A percentile compares a stretch with the other conserved stretches of the same genome.
These are phyloP conservation scores for Triticum monococcum DNA, from an alignment of 176 grass and related monocot genomes.

Conservation along the genomic window DNA sequence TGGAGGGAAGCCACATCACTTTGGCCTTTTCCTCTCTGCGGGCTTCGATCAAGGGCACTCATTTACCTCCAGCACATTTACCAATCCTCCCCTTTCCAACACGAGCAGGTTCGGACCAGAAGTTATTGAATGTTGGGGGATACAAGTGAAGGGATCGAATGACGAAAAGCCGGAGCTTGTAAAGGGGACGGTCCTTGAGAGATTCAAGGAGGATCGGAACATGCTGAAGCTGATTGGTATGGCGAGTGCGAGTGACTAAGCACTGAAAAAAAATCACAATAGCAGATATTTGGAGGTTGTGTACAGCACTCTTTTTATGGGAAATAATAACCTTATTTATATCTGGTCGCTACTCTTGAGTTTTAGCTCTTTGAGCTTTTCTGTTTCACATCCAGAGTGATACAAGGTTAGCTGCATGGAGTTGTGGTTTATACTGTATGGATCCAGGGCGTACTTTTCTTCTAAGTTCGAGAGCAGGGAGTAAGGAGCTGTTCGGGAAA, in stretches of 20 bases:
- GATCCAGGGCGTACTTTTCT: neutral
- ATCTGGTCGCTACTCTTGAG: neutral
- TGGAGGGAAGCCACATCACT: slow-evolving; percentile 80
- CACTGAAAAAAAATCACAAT: neutral
- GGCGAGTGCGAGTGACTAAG: slow-evolving; percentile 74
- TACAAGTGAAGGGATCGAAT: slow-evolving; percentile 47
- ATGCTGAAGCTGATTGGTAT: slow-evolving; percentile 96
- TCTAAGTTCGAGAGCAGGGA: neutral
- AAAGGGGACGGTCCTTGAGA: slow-evolving; percentile 88
- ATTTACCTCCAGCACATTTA: slow-evolving; percentile 79
- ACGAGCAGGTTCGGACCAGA: slow-evolving; percentile 63
- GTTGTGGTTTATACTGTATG: neutral
- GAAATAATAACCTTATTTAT: neutral
- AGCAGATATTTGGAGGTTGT: neutral
- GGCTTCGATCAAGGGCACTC: slow-evolving; percentile 93
- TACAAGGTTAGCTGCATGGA: neutral
- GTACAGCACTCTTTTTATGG: slow-evolving; percentile 9
- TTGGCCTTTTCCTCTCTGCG: slow-evolving; percentile 88
- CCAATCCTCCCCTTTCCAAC: slow-evolving; percentile 70
- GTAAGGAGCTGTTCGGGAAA: no score
- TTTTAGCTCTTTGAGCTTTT: neutral
- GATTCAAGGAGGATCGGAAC: slow-evolving; percentile 97
- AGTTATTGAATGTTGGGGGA: slow-evolving; percentile 87
- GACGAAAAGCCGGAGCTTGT: slow-evolving; percentile 42
- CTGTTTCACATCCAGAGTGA: slow-evolving; percentile 17